Conservation (phyloP, 2,329 filamentous ascomycete species). For the Xylariaceae sp. region DNA sequence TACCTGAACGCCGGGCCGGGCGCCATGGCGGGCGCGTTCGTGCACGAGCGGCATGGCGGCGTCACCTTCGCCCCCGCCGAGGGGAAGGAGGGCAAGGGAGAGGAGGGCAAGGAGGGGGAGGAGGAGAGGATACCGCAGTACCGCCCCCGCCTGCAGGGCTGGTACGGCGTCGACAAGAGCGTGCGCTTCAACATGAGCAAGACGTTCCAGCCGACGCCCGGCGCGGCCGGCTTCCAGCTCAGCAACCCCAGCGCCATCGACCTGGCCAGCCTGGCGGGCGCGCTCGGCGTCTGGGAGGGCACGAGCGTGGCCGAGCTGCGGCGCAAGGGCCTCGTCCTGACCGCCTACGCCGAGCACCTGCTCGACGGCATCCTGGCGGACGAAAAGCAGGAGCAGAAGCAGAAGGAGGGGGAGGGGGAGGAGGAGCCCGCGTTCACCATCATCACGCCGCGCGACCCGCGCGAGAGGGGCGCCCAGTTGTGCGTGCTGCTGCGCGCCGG, state of each 20-base stretch:
- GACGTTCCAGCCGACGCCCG: constrained; percentile 66
- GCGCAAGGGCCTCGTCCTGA: constrained; percentile 64
- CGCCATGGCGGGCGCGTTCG: constrained; percentile 70
- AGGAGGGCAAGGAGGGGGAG: too few species aligned
- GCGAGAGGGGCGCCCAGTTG: constrained; percentile 68
- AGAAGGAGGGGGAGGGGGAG: constrained; percentile 14
- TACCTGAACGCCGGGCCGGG: constrained; percentile 85
- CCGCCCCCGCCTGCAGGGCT: constrained; percentile 64
- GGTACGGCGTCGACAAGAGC: constrained; percentile 78
- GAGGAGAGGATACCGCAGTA: too few species aligned
- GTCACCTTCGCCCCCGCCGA: constrained; percentile 31
- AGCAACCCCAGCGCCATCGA: constrained; percentile 78
- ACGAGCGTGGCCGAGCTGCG: constrained; percentile 64
- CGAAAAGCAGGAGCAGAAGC: constrained; percentile 5
- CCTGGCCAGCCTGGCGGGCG: constrained; percentile 64
- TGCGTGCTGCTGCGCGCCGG: constrained; percentile 64
- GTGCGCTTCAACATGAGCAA: constrained; percentile 80
- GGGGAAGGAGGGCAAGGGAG: constrained; percentile 29
- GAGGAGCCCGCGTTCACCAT: constrained; percentile 43
- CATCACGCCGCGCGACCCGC: constrained; percentile 62
- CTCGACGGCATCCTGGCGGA: constrained; percentile 37
- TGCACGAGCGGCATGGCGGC: constrained; percentile 65
- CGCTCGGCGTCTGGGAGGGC: constrained; percentile 65
- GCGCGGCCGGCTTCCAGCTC: constrained; percentile 76
- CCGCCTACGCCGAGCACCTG: constrained; percentile 67